Conservation (phyloP, 345 rosid genomes). For the Acer yangbiense region DNA sequence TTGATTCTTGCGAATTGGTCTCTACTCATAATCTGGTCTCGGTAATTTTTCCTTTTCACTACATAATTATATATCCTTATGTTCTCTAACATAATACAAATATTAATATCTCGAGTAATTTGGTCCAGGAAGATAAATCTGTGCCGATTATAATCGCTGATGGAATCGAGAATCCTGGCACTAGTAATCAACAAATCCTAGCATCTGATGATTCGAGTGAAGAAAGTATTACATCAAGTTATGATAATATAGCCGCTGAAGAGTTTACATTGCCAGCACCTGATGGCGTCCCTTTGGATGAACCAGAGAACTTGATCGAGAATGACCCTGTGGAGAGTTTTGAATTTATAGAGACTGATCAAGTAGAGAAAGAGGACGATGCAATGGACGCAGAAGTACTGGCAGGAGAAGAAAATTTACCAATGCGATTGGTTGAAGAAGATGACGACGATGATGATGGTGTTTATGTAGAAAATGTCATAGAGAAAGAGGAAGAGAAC, state of each 20-base stretch:
- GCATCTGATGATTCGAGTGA: constrained; percentile 17
- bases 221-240: constrained; percentile 14
- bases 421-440: constrained; percentile 8
- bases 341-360: background rate
- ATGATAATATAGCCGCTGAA: constrained; percentile 17
- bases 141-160: constrained; percentile 7
- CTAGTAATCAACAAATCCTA: constrained; percentile 18
- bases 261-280: constrained; percentile 16
- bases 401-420: constrained; percentile 14
- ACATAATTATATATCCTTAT: background rate
- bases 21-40: constrained; percentile 9
- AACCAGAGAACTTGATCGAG: constrained; percentile 5
- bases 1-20: constrained; percentile 17
- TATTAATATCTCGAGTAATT: constrained; percentile 2
- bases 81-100: background rate
- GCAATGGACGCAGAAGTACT: background rate
- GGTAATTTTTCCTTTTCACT: constrained; percentile 22
- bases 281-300: constrained; percentile 8
- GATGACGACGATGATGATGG: background rate
- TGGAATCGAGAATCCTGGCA: constrained; percentile 9
- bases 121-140: constrained; percentile 38
- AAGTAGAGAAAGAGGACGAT: constrained; percentile 8
- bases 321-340: background rate
- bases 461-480: background rate
- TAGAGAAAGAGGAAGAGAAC: constrained; percentile 15